These are phyloP conservation scores for Parasarocladium wereldwijsianum DNA, from an alignment of 2,329 filamentous ascomycete genomes.

Conservation along the genomic window DNA sequence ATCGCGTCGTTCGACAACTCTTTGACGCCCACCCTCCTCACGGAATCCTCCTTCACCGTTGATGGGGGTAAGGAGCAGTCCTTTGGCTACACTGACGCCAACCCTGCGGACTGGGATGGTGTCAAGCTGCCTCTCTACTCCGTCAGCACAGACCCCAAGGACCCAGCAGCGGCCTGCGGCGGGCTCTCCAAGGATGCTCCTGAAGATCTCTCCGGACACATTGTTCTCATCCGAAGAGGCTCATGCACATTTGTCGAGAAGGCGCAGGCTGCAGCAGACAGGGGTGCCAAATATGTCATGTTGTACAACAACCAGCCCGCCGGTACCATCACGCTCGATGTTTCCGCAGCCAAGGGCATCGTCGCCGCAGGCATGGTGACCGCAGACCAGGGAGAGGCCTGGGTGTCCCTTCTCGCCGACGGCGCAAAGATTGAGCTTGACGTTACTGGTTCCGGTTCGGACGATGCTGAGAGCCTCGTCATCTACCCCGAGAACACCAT, in stretches of 20 bases:
- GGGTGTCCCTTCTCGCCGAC: slow-evolving; percentile 26
- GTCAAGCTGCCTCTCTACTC: slow-evolving; percentile 34
- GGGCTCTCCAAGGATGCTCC: slow-evolving; percentile 36
- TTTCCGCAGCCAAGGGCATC: slow-evolving; percentile 16
- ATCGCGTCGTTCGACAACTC: slow-evolving; percentile 36
- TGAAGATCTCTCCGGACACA: slow-evolving; percentile 37
- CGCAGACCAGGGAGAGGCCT: slow-evolving; percentile 23
- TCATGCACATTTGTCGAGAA: slow-evolving; percentile 41
- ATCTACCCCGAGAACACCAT: slow-evolving; percentile 20
- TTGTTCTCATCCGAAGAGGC: slow-evolving; percentile 46
- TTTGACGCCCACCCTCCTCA: slow-evolving; percentile 26
- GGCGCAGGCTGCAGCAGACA: slow-evolving; percentile 32
- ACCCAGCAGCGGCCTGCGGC: slow-evolving; percentile 34
- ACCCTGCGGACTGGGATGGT: slow-evolving; percentile 25
- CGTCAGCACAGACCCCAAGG: slow-evolving; percentile 30
- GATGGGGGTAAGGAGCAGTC: slow-evolving; percentile 15
- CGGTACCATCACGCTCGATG: slow-evolving; percentile 19
- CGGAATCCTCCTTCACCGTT: slow-evolving; percentile 24
- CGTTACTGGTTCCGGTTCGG: slow-evolving; percentile 22
- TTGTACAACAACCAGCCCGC: slow-evolving; percentile 40
- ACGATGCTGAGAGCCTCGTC: slow-evolving; percentile 20
- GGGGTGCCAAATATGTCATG: slow-evolving; percentile 45
- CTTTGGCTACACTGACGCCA: slow-evolving; percentile 29
- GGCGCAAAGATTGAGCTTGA: slow-evolving; percentile 27
- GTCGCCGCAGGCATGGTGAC: slow-evolving; percentile 26